Evolutionary conservation across 2,329 filamentous ascomycete species (phyloP).

Genomic region (Oidium heveae): DNA sequence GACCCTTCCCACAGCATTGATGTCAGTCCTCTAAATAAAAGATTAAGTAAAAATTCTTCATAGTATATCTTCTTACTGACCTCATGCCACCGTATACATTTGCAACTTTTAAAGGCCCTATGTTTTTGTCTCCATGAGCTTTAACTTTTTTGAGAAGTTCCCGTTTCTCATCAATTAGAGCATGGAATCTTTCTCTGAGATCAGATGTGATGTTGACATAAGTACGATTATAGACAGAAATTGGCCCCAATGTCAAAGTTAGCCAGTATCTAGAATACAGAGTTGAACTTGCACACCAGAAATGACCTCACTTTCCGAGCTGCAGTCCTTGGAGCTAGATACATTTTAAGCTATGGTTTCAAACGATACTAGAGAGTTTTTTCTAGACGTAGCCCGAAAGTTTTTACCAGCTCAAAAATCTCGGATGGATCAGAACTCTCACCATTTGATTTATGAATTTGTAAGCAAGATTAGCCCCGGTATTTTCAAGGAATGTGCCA

Average conservation of each 20-base stretch:
- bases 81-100: constrained; percentile 93
- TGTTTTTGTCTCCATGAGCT: constrained; percentile 51
- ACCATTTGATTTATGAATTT: too few relatives aligned
- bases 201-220: constrained; percentile 38
- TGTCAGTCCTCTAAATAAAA: constrained; percentile 44
- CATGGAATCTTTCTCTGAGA: constrained; percentile 66
- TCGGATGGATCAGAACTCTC: too few relatives aligned
- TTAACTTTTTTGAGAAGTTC: constrained; percentile 90
- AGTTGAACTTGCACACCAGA: constrained; percentile 23
- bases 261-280: constrained; percentile 3
- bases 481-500: too few relatives aligned
- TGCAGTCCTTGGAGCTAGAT: constrained; percentile 35
- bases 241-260: constrained; percentile 10
- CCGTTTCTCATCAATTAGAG: constrained; percentile 71
- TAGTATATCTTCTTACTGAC: constrained; percentile 13
- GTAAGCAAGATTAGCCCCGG: too few relatives aligned
- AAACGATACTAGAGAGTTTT: background rate
- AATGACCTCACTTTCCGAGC: constrained; percentile 36
- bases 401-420: too few relatives aligned
- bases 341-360: constrained; percentile 21
- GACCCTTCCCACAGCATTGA: constrained; percentile 98
- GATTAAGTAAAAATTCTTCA: constrained; percentile 5
- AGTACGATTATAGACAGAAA: constrained; percentile 12
- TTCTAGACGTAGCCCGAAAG: too few relatives aligned
- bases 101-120: constrained; percentile 83